Evolutionary conservation across 2,329 filamentous ascomycete species (phyloP).

Genomic region (Alternaria brassicicola): DNA sequence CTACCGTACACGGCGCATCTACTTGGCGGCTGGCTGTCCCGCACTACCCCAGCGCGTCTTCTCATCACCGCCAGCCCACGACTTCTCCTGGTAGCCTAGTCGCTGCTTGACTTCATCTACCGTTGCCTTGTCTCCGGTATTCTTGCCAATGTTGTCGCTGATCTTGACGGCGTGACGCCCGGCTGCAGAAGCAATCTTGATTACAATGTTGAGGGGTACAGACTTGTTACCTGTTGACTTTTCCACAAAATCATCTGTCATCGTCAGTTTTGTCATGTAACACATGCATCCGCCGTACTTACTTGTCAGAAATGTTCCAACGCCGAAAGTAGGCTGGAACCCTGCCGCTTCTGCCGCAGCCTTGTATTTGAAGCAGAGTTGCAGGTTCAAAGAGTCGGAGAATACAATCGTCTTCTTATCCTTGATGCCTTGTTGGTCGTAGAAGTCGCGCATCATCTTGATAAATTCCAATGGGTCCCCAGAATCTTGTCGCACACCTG

Average conservation of each 20-base stretch:
- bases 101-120: constrained; percentile 83
- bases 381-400: constrained; percentile 91
- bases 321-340: constrained; percentile 87
- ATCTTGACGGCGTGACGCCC: constrained; percentile 90
- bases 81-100: constrained; percentile 83
- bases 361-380: constrained; percentile 90
- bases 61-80: constrained; percentile 85
- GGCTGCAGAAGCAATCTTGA: constrained; percentile 87
- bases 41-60: constrained; percentile 75
- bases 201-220: constrained; percentile 92
- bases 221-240: constrained; percentile 79
- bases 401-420: constrained; percentile 91
- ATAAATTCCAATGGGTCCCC: constrained; percentile 84
- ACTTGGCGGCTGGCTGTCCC: constrained; percentile 25
- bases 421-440: constrained; percentile 74
- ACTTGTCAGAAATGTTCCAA: constrained; percentile 93
- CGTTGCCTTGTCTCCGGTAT: constrained; percentile 82
- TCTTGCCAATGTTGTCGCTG: constrained; percentile 86
- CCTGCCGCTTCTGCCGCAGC: constrained; percentile 76
- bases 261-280: constrained; percentile 17
- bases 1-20: constrained; percentile 4
- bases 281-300: constrained; percentile 27
- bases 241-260: constrained; percentile 77
- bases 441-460: constrained; percentile 79
- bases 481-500: constrained; percentile 87